Evolutionary conservation across 768 basidiomycete species (phyloP).

Genomic region (Gloeopeniophorella convolvens): DNA sequence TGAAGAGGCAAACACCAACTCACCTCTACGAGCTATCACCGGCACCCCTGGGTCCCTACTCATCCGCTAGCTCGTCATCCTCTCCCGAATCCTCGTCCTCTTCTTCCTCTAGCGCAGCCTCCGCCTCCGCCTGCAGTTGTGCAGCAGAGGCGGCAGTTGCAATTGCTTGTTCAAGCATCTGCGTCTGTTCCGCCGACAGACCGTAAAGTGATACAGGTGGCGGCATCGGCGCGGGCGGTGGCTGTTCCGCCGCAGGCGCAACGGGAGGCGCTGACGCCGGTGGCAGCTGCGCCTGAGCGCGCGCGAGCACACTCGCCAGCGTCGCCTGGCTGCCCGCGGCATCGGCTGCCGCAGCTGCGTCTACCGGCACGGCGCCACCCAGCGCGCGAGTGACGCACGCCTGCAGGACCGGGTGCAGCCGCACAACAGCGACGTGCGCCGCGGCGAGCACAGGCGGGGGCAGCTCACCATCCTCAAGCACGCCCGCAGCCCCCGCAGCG

Average conservation of each 20-base stretch:
- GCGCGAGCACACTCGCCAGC: constrained; percentile 64
- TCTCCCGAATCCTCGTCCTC: constrained; percentile 46
- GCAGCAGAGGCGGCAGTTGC: constrained; percentile 68
- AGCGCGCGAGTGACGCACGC: constrained; percentile 15
- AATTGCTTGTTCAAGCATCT: constrained; percentile 64
- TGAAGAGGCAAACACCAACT: too few species aligned
- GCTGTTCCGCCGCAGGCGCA: constrained; percentile 9
- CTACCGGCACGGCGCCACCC: not conserved
- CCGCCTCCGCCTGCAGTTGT: constrained; percentile 73
- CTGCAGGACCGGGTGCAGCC: constrained; percentile 15
- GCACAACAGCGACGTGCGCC: constrained; percentile 18
- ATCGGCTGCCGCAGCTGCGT: constrained; percentile 32
- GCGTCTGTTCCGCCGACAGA: constrained; percentile 66
- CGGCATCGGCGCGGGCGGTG: not conserved
- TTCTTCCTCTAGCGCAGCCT: constrained; percentile 68
- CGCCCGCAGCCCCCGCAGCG: not conserved
- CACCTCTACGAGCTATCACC: too few species aligned
- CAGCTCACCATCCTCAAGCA: constrained; percentile 21
- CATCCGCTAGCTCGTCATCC: too few species aligned
- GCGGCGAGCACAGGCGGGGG: constrained; percentile 10
- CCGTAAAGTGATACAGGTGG: constrained; percentile 53
- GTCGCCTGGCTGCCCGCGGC: constrained; percentile 57
- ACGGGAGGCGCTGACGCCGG: constrained; percentile 9
- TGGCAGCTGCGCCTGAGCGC: constrained; percentile 49
- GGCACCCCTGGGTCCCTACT: too few species aligned